A percentile compares a stretch with the other conserved stretches of the same genome.
These are phyloP conservation scores for Nematodospora valgi DNA, from an alignment of 805 yeast genomes.

Conservation along the genomic window DNA sequence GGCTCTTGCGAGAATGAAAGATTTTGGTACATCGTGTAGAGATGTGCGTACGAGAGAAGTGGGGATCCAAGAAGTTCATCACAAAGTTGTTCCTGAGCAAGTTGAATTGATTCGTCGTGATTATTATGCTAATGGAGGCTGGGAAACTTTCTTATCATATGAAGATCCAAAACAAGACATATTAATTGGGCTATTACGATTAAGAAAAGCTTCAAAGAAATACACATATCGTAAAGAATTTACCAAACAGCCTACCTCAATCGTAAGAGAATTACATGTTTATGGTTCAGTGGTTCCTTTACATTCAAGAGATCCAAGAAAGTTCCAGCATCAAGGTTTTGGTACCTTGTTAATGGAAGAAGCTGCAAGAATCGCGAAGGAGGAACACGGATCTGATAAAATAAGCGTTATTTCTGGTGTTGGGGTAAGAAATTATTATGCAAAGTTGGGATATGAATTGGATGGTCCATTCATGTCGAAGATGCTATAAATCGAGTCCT, in stretches of 20 bases:
- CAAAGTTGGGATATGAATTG: constrained; percentile 81
- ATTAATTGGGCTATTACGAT: constrained; percentile 82
- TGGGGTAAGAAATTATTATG: constrained; percentile 95
- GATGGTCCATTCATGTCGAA: constrained; percentile 99
- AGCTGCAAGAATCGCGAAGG: constrained; percentile 92
- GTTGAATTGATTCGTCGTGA: constrained; percentile 94
- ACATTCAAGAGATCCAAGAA: constrained; percentile 94
- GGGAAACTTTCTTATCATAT: constrained; percentile 95
- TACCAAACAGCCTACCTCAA: constrained; percentile 76
- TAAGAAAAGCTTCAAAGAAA: constrained; percentile 84
- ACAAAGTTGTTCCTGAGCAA: constrained; percentile 94
- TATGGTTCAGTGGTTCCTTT: constrained; percentile 97
- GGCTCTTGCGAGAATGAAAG: constrained; percentile 96
- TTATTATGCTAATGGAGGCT: constrained; percentile 95
- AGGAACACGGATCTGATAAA: constrained; percentile 90
- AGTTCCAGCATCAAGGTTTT: constrained; percentile 98
- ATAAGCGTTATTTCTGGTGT: constrained; percentile 95
- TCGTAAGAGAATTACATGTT: constrained; percentile 96
- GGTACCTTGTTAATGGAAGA: constrained; percentile 98
- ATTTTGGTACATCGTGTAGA: constrained; percentile 92
- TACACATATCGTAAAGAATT: constrained; percentile 90
- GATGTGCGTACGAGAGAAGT: constrained; percentile 98
- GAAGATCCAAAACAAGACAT: constrained; percentile 98
- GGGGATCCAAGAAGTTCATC: constrained; percentile 98
- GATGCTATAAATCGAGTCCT: constrained; percentile 11